Conservation (phyloP, 75 land plant genomes). For the Pinus tabuliformis region DNA sequence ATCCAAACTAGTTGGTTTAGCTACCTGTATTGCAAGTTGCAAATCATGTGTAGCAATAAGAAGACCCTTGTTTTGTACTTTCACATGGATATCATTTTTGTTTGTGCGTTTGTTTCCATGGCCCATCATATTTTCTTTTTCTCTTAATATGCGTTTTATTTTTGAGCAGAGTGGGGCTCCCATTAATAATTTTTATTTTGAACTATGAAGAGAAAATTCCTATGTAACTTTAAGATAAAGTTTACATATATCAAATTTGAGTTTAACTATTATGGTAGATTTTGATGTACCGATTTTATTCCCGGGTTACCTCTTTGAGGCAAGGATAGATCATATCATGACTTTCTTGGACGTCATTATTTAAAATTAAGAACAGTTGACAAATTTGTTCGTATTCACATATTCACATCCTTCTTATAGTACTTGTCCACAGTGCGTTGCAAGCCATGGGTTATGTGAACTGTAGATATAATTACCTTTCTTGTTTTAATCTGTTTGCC, state of each 20-base stretch:
- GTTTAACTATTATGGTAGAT: neutral
- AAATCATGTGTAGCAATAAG: neutral
- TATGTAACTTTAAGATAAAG: neutral
- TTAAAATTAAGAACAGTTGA: no score
- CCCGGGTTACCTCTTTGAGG: no score
- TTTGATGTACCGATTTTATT: no score
- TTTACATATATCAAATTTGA: neutral
- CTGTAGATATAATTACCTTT: neutral
- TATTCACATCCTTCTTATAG: no score
- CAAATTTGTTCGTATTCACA: no score
- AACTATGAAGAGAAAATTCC: neutral
- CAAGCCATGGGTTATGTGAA: neutral
- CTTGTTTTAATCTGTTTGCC: neutral
- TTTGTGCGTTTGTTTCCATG: neutral
- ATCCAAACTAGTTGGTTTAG: no score
- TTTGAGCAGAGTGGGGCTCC: neutral
- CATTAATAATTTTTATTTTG: neutral
- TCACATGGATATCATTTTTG: neutral
- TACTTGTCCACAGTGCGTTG: no score
- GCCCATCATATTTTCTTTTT: neutral
- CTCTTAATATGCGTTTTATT: neutral
- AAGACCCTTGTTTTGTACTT: neutral
- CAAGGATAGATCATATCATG: neutral
- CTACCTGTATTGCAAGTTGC: neutral
- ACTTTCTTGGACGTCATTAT: neutral